Evolutionary conservation across 2,329 filamentous ascomycete genomes (phyloP), one percentile per base, ranked within the genome.

Genomic region (Trichophyton verrucosum): DNA sequence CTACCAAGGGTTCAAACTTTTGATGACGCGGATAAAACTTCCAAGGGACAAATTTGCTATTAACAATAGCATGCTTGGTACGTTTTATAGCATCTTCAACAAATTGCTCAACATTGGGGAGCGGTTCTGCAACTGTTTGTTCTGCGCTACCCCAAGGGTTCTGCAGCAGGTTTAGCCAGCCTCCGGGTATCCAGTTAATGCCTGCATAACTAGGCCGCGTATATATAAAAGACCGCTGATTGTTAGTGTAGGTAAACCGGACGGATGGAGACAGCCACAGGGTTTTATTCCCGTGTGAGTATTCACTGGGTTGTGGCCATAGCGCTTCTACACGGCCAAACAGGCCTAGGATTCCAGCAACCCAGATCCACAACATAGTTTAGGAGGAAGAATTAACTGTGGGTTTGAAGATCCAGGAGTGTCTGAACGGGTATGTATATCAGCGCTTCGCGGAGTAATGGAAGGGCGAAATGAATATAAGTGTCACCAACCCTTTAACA

Each of bases 21-120:
- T 62, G 61, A 53, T 67, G 64, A 36, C 69, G 64, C 55, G 63
- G 62, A 60, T 70, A 63, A 49, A 70, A 66, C 53, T 70, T 70
- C 69, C 69, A 71, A 1, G 69, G 69, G 5, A 70, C 67, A 57
- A 70, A 69, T 27, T 63, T 68, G 30, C 62, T 66, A n/a, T 59
- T 3, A 8, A 57, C 46, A 20, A 69, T 65, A 17, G 64, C 60
- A 22, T 61, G 62, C 27, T 65, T 55, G 9, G 67, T 65, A 4
- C 66, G 59, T 27, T 62, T 62, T 5, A 68, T 66, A 8, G 66
- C 68, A 13, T 61, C 57, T 24, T 62, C 60, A 7, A 68, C 57
- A 9, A 68, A 62, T 7, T 62, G 4, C 11, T 40, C 33, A 2
- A 57, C 33, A 24, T 9, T 20, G 7, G 38, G 20, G n/a, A 42